Conservation (phyloP, 192 early-diverging fungal genomes). For the Backusella psychrophila region DNA sequence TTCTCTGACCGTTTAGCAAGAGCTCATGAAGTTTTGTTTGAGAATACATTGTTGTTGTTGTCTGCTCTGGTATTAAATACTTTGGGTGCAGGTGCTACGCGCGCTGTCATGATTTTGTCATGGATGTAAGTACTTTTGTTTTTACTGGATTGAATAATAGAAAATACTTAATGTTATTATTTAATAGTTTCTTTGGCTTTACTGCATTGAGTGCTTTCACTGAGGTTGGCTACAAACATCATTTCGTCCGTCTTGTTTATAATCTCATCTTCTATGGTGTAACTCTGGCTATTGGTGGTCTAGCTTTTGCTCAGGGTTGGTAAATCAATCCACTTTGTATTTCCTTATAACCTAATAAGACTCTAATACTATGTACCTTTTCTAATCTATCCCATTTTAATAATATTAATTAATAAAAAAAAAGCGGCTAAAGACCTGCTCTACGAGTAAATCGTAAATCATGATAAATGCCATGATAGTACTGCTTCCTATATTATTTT, state of each 20-base stretch:
- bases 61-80: conserved; percentile 34
- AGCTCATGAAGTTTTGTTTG: conserved; percentile 21
- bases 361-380: conserved; percentile 1
- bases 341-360: background rate
- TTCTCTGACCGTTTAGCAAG: conserved; percentile 2
- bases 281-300: conserved; percentile 23
- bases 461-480: background rate
- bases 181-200: conserved; percentile 19
- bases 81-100: conserved; percentile 27
- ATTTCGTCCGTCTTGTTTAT: conserved; percentile 14
- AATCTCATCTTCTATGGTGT: conserved; percentile 20
- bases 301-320: conserved; percentile 14
- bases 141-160: background rate
- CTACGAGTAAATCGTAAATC: background rate
- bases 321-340: background rate
- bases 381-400: background rate
- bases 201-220: conserved; percentile 13
- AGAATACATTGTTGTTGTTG: conserved; percentile 33
- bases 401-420: conserved; percentile 1
- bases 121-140: conserved; percentile 33
- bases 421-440: background rate
- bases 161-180: background rate
- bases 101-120: conserved; percentile 30
- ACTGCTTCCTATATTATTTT: background rate
- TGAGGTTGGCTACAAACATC: background rate